Evolutionary conservation across 805 yeast genomes (phyloP).

Genomic region (Ogataea glucozyma): DNA sequence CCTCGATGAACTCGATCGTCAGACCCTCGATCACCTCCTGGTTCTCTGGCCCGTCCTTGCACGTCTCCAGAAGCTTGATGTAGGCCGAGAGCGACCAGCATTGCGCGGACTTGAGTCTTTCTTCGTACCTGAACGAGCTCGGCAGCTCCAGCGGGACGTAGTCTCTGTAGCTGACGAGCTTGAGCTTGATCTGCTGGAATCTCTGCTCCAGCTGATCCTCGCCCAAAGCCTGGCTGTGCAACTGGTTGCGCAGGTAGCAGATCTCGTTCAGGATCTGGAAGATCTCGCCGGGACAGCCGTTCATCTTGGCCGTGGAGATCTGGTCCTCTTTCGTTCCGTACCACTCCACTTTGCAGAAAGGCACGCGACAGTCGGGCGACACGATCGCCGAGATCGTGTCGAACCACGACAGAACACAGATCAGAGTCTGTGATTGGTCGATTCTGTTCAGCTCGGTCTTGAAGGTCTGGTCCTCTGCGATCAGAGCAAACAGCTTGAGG

Average conservation of each 20-base stretch:
- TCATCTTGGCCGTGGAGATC: conserved; percentile 52
- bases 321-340: conserved; percentile 46
- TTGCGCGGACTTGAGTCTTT: conserved; percentile 52
- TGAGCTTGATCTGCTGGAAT: conserved; percentile 36
- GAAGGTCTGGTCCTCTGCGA: conserved; percentile 49
- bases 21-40: conserved; percentile 33
- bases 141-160: conserved; percentile 38
- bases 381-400: conserved; percentile 58
- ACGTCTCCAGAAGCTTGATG: conserved; percentile 32
- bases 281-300: conserved; percentile 63
- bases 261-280: conserved; percentile 48
- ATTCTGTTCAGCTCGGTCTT: conserved; percentile 43
- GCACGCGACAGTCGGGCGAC: conserved; percentile 57
- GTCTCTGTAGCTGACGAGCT: conserved; percentile 47
- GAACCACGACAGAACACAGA: conserved; percentile 58
- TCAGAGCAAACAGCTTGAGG: conserved; percentile 49
- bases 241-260: conserved; percentile 37
- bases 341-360: conserved; percentile 54
- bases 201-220: conserved; percentile 2
- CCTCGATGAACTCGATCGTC: conserved; percentile 48
- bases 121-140: conserved; percentile 36
- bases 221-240: conserved; percentile 8
- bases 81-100: conserved; percentile 51
- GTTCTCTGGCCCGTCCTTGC: conserved; percentile 21
- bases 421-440: conserved; percentile 49